Percentiles rank a stretch among this genome's conserved stretches.
Evolutionary conservation across 306 rosid species (phyloP).

Genomic region (Quercus variabilis): DNA sequence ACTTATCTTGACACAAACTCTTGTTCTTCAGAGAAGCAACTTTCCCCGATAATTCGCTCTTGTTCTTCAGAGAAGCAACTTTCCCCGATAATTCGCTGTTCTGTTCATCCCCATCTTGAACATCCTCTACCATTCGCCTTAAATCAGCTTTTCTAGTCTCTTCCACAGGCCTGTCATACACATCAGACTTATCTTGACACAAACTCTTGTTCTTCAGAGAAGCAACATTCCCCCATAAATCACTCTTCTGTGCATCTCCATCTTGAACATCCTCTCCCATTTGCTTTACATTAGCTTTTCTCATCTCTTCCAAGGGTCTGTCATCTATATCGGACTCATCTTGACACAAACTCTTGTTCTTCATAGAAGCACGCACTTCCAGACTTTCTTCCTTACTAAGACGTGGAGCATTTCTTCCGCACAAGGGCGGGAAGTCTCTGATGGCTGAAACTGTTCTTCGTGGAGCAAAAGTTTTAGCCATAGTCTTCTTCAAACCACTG

Average conservation of each 20-base stretch:
- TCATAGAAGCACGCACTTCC: conserved; percentile 12
- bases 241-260: conserved; percentile 21
- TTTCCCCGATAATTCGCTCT: background rate
- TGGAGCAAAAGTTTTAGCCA: conserved; percentile 48
- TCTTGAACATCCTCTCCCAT: conserved; percentile 29
- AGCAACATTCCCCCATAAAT: conserved; percentile 7
- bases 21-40: conserved; percentile 14
- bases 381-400: conserved; percentile 22
- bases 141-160: conserved; percentile 10
- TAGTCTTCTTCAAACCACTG: conserved; percentile 26
- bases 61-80: conserved; percentile 15
- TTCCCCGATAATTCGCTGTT: background rate
- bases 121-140: conserved; percentile 25
- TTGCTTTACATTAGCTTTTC: conserved; percentile 17
- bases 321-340: conserved; percentile 26
- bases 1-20: conserved; percentile 19
- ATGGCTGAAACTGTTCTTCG: conserved; percentile 64
- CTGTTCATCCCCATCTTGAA: conserved; percentile 18
- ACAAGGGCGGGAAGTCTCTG: conserved; percentile 68
- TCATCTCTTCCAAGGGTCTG: conserved; percentile 9
- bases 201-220: too few relatives aligned
- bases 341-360: conserved; percentile 19
- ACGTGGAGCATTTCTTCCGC: conserved; percentile 59
- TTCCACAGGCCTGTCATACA: conserved; percentile 23
- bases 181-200: background rate